Evolutionary conservation across 129 eudicot genomes (phyloP).

Genomic region (Arctium lappa): DNA sequence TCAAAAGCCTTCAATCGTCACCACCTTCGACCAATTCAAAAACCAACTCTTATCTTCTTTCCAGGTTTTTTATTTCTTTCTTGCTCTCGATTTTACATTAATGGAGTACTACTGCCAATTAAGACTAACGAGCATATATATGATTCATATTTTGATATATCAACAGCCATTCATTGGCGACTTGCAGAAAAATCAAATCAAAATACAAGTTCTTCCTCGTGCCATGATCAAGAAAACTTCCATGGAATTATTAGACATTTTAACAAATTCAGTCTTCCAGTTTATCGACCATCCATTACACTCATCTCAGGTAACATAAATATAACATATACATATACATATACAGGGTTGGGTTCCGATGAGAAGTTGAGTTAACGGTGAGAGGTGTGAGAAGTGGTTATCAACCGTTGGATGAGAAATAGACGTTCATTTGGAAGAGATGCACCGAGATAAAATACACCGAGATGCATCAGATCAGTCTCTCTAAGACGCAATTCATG

Average conservation of each 20-base stretch:
- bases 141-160: neutral
- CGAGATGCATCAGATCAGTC: too few species aligned
- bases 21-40: slow-evolving; percentile 29
- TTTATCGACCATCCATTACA: slow-evolving; percentile 59
- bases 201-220: slow-evolving; percentile 23
- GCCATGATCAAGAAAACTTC: slow-evolving; percentile 42
- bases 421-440: too few species aligned
- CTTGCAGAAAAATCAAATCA: slow-evolving; percentile 28
- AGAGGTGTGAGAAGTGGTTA: too few species aligned
- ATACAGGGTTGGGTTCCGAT: too few species aligned
- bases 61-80: slow-evolving; percentile 19
- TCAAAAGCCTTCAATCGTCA: slow-evolving; percentile 31
- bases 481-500: too few species aligned
- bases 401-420: too few species aligned
- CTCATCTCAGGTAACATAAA: slow-evolving; percentile 58
- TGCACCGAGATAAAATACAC: too few species aligned
- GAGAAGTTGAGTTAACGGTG: too few species aligned
- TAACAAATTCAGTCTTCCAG: slow-evolving; percentile 49
- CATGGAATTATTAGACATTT: slow-evolving; percentile 38
- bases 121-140: neutral
- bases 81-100: neutral
- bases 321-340: neutral
- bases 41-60: slow-evolving; percentile 40
- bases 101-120: neutral
- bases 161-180: slow-evolving; percentile 49